phyloP scores from a whole-genome alignment of 2,329 filamentous ascomycete species.

The Pseudogymnoascus sp. region DNA sequence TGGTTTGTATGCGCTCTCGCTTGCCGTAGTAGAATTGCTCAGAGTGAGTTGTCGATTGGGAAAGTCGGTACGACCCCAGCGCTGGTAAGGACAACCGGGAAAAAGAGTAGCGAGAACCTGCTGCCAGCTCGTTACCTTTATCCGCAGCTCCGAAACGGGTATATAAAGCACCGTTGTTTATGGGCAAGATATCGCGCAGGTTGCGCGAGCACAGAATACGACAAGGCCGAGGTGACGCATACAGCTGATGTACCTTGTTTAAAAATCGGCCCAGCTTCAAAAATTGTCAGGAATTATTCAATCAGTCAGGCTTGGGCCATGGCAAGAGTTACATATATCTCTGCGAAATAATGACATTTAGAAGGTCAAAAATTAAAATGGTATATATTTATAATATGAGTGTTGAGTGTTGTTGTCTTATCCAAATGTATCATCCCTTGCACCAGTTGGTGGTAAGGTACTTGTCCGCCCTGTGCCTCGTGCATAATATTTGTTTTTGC shows the following conservation, averaged over 20 bases:
- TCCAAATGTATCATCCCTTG: neutral
- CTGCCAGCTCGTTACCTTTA: constrained; percentile 4
- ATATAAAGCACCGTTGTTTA: neutral
- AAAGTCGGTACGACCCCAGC: neutral
- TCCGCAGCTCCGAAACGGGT: constrained; percentile 2
- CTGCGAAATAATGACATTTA: neutral
- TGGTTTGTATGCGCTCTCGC: neutral
- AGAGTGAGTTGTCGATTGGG: neutral
- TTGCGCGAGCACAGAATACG: neutral
- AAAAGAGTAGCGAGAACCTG: neutral
- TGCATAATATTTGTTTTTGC: constrained; percentile 1
- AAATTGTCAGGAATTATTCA: neutral
- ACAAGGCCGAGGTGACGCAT: constrained; percentile 5
- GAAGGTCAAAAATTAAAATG: neutral
- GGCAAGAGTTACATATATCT: neutral
- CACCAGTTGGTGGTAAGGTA: neutral
- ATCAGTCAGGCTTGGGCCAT: neutral
- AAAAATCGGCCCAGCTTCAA: constrained; percentile 1
- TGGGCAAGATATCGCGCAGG: constrained; percentile 2
- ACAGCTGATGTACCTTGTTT: constrained; percentile 1
- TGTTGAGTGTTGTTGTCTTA: constrained; percentile 1
- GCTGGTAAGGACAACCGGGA: neutral
- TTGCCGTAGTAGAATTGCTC: neutral
- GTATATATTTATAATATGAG: constrained; percentile 7
- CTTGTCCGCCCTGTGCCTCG: constrained; percentile 1